A percentile compares a stretch with the other conserved stretches of the same genome.
Conservation (phyloP, 306 rosid genomes). For the Comarum palustre region DNA sequence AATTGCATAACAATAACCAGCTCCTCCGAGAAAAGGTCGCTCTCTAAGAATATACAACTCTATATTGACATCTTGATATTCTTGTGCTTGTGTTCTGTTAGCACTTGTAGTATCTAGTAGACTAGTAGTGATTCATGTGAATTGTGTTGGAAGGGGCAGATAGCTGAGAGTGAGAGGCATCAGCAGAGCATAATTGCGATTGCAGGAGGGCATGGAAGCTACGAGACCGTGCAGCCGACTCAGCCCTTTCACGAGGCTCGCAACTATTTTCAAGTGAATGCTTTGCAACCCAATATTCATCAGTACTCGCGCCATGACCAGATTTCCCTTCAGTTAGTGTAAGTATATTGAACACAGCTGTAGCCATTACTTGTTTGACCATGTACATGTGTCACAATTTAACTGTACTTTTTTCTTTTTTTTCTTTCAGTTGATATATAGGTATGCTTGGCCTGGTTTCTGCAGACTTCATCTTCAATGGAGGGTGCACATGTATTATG, state of each 20-base stretch:
- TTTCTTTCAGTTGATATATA: conserved; percentile 3
- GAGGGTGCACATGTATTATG: neutral
- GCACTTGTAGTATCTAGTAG: neutral
- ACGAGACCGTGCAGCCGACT: conserved; percentile 58
- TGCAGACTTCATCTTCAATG: neutral
- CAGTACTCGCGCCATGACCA: conserved; percentile 66
- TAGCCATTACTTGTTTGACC: neutral
- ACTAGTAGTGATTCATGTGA: neutral
- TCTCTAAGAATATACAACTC: neutral
- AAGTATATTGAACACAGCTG: conserved; percentile 19
- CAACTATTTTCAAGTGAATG: conserved; percentile 75
- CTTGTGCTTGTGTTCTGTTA: neutral
- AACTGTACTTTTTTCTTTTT: neutral
- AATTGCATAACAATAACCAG: conserved; percentile 81
- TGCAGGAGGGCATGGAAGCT: conserved; percentile 47
- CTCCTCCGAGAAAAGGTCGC: conserved; percentile 79
- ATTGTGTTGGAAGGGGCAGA: conserved; percentile 36
- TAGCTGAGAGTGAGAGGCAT: conserved; percentile 76
- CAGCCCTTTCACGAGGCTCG: conserved; percentile 54
- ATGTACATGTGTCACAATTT: neutral
- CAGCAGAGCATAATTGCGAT: conserved; percentile 48
- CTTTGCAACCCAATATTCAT: conserved; percentile 55
- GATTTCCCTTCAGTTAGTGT: conserved; percentile 77
- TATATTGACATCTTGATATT: neutral
- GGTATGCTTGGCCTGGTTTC: conserved; percentile 8